phyloP scores from a whole-genome alignment of 306 rosid genomes.

The Datisca glomerata region DNA sequence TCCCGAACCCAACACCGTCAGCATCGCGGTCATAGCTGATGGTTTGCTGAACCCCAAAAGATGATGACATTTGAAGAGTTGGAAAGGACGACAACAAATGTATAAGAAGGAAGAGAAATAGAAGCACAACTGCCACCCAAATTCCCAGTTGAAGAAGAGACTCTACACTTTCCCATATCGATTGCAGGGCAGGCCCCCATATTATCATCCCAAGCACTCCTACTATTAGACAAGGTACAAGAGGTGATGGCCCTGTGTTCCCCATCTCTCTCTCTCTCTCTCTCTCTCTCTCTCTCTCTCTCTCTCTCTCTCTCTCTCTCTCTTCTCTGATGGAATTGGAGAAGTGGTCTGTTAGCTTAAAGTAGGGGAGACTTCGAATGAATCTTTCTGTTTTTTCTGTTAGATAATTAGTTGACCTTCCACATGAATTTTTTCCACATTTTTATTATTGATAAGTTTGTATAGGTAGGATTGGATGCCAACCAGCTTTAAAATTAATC shows the following conservation, averaged over 20 bases:
- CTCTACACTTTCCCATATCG: slow-evolving; percentile 23
- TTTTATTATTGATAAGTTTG: neutral
- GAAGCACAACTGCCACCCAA: slow-evolving; percentile 13
- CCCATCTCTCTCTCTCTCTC: slow-evolving; percentile 23
- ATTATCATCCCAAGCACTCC: slow-evolving; percentile 36
- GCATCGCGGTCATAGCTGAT: slow-evolving; percentile 3
- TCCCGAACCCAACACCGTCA: slow-evolving; percentile 23
- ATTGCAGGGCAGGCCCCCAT: slow-evolving; percentile 26
- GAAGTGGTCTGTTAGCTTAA: neutral
- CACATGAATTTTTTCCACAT: neutral
- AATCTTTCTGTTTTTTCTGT: slow-evolving; percentile 1
- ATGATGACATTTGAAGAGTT: slow-evolving; percentile 9
- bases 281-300: slow-evolving; percentile 5
- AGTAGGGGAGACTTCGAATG: slow-evolving; percentile 4
- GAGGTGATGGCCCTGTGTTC: slow-evolving; percentile 57
- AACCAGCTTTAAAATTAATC: too few relatives aligned
- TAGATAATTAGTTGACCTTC: slow-evolving; percentile 6
- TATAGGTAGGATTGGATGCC: slow-evolving; percentile 12
- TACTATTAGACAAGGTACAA: slow-evolving; percentile 46
- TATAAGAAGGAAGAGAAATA: slow-evolving; percentile 16
- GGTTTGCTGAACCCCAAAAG: slow-evolving; percentile 3
- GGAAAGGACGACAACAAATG: slow-evolving; percentile 19
- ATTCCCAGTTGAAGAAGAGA: slow-evolving; percentile 14
- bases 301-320: neutral
- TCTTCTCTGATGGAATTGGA: slow-evolving; percentile 1